These are phyloP conservation scores for Neurospora sp. DNA, from an alignment of 2,329 filamentous ascomycete genomes.

Conservation along the genomic window DNA sequence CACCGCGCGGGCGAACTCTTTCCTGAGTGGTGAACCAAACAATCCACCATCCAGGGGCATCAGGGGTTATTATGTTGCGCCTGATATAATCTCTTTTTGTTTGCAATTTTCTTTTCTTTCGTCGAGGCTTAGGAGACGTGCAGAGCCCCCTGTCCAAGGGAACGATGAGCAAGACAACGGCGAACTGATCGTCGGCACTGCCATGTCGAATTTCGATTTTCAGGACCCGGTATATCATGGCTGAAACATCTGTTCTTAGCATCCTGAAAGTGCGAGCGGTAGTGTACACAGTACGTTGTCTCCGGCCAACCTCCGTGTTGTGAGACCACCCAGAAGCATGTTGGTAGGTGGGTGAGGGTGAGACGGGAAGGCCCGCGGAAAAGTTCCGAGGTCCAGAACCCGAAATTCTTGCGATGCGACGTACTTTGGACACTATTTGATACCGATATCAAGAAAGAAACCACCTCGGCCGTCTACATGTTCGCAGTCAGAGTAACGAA, in stretches of 20 bases:
- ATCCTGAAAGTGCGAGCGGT: background rate
- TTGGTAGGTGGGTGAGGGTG: background rate
- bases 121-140: background rate
- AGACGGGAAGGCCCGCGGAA: background rate
- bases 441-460: background rate
- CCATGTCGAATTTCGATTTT: background rate
- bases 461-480: background rate
- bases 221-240: background rate
- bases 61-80: background rate
- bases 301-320: background rate
- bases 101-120: background rate
- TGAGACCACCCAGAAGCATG: background rate
- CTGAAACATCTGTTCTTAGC: background rate
- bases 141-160: background rate
- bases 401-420: background rate
- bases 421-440: background rate
- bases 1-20: slow-evolving; percentile 1
- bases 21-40: background rate
- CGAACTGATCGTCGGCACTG: background rate
- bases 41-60: background rate
- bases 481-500: background rate
- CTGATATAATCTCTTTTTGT: background rate
- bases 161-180: background rate
- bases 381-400: background rate
- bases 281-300: background rate